Base-by-base conservation (phyloP, 768 basidiomycete genomes). In the Naganishia randhawae region DNA sequence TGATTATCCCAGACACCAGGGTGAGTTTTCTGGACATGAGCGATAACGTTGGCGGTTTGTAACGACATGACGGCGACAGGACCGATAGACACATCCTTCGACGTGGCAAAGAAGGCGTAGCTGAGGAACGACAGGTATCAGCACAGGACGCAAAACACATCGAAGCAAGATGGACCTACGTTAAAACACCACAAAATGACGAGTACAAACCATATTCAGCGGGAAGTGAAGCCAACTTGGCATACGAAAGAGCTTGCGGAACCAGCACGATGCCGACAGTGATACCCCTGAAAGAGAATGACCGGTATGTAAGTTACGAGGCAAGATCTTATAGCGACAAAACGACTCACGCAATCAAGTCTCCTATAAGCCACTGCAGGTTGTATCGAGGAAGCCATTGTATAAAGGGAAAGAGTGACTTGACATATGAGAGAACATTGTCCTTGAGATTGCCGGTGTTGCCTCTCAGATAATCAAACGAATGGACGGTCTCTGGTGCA, bases 51-150 rank as follows among this genome's bases (percentile, higher is more conserved):
- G 9, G 91, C 85, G 10, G 80, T 86, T 22, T 90, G 89, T 61
- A 96, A 84, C 1, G 92, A 94, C 93, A 99, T 96, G 77, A 99
- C 95, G 9, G 96, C 95, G 73, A 98, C 95, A 1, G 96, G 96
- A 57, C 96, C 96, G 73, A 99, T 98, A n/a, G 92, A 94, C 48
- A 99, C 91, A 83, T 99, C 96, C 80, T 97, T 97, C 32, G 91
- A 91, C 0, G 96, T 98, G 27, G 93, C 95, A 76, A 98, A 97
- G 81, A 96, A 77, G 55, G 78, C 77, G 70, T 80, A 80, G 50
- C 74, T 75, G 57, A 75, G 66, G 51, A 78, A 9, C n/a, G 74
- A 66, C 73, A 76, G 32, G 50, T 53, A 53, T 41, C 27, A 61
- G 53, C 5, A 33, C 19, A 14, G 65, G 13, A n/a, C 45, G 45